These are phyloP conservation scores for Nematodospora anomalae DNA, from an alignment of 1,139 yeast species.

Conservation along the genomic window DNA sequence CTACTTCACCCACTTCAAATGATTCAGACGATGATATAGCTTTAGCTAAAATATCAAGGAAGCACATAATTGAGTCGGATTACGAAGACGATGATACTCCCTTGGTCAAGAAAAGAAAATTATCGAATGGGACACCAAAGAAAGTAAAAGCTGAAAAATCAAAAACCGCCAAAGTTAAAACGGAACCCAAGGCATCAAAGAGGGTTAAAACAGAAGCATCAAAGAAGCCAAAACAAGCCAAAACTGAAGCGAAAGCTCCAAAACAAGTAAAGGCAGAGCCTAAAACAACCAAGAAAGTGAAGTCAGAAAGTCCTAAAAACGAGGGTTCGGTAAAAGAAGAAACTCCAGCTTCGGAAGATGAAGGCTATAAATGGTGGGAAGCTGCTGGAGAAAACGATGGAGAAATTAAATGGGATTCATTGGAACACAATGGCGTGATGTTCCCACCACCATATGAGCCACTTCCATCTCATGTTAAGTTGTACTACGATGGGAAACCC, in stretches of 20 bases:
- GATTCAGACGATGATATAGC: constrained; percentile 15
- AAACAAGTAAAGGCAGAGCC: constrained; percentile 8
- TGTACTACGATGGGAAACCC: constrained; percentile 74
- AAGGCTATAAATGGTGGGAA: constrained; percentile 85
- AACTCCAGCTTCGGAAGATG: constrained; percentile 36
- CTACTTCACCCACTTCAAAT: constrained; percentile 11
- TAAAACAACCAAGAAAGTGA: constrained; percentile 3
- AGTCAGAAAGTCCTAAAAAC: constrained; percentile 1
- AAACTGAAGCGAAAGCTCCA: constrained; percentile 3
- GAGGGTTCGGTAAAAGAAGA: constrained; percentile 11
- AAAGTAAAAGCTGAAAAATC: constrained; percentile 4
- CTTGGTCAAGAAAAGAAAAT: constrained; percentile 9
- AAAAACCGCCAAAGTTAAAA: constrained; percentile 7
- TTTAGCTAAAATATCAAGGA: constrained; percentile 9
- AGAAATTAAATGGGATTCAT: constrained; percentile 73
- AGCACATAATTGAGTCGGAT: constrained; percentile 6
- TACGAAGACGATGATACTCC: constrained; percentile 14
- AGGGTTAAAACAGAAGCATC: constrained; percentile 3
- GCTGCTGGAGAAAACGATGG: constrained; percentile 62
- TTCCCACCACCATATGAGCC: constrained; percentile 94
- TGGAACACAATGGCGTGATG: constrained; percentile 86
- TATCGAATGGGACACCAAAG: constrained; percentile 8
- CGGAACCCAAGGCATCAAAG: constrained; percentile 7
- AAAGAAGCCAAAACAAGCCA: constrained; percentile 4
- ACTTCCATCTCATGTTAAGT: constrained; percentile 73